Base-by-base conservation (phyloP, 495 filamentous ascomycete species). In the Trichoderma orchidacearum region DNA sequence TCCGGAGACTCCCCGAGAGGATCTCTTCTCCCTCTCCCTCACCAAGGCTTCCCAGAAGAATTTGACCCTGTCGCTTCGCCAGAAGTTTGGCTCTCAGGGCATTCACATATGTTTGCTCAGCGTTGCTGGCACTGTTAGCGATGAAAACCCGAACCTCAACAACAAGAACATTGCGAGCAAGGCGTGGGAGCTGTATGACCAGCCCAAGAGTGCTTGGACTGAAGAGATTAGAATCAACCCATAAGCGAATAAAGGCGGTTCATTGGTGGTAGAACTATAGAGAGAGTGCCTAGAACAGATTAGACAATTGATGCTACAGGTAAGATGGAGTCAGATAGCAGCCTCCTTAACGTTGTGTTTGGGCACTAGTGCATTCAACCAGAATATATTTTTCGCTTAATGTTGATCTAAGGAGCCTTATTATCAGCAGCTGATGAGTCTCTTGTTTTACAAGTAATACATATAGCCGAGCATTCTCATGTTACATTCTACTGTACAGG, bases 21-120 rank as follows among this genome's bases (percentile, higher is more conserved):
- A 65, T 32, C 56, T 75, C 18, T 72, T 76, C 51, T 62, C 69
- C 0, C 63, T 76, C 18, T 70, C 66, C 15, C 56, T 76, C 18
- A 64, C 59, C 34, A 76, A 76, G 62, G 69, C 71, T 0, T 64
- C 71, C 11, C 73, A 76, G 57, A 56, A 66, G 21, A 75, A 68
- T 57, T 53, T 74, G 48, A 64, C 70, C 50, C 59, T 65, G 55
- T 66, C 60, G 31, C 55, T 76, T 48, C 51, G 60, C 27, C 51
- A 62, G 38, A 60, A 63, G 5, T 71, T 66, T 38, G 58, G 31
- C 7, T n/a, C 58, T n/a, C 54, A 60, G 35, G 72, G 68, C 30
- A 63, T 72, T n/a, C 69, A 72, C 28, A 57, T 73, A 21, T 71
- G 65, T 5, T 56, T 72, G 25, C 61, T 75, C n/a, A 63, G 60